These are phyloP conservation scores for Pseudisothecium myosuroides DNA, from an alignment of 225 moss, liverwort and hornwort genomes.

Conservation along the genomic window DNA sequence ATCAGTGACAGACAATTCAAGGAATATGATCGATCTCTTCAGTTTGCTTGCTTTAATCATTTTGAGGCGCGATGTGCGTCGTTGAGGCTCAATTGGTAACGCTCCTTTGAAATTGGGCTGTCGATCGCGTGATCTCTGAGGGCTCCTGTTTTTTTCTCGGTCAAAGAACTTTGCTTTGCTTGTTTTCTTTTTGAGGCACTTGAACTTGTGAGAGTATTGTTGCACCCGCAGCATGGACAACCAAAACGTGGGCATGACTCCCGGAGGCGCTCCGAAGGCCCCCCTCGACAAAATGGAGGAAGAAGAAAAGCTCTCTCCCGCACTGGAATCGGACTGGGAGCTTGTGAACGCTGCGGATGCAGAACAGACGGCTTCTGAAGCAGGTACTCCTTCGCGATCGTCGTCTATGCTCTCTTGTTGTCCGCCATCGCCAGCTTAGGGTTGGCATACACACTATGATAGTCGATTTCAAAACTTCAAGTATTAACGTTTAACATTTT, in stretches of 20 bases:
- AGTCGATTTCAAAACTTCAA: background rate
- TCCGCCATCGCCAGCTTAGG: background rate
- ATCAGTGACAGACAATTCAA: background rate
- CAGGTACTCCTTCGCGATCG: background rate
- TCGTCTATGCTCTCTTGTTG: background rate
- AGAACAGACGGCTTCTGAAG: background rate
- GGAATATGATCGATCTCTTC: background rate
- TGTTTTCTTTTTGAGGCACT: background rate
- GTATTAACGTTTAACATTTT: background rate
- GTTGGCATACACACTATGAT: background rate
- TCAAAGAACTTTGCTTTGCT: background rate
- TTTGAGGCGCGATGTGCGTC: background rate
- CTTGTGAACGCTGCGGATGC: background rate
- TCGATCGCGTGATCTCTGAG: background rate
- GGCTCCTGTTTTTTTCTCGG: background rate
- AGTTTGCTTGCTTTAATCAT: background rate
- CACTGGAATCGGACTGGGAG: background rate
- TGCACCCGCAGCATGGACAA: background rate
- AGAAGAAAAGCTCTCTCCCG: background rate
- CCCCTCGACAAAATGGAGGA: background rate
- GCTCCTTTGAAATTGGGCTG: background rate
- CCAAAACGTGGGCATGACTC: background rate
- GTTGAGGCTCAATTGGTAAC: background rate
- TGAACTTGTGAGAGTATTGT: background rate
- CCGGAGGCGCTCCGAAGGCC: background rate